Base-by-base conservation (phyloP, 805 yeast species). In the Candida manassasensis region DNA sequence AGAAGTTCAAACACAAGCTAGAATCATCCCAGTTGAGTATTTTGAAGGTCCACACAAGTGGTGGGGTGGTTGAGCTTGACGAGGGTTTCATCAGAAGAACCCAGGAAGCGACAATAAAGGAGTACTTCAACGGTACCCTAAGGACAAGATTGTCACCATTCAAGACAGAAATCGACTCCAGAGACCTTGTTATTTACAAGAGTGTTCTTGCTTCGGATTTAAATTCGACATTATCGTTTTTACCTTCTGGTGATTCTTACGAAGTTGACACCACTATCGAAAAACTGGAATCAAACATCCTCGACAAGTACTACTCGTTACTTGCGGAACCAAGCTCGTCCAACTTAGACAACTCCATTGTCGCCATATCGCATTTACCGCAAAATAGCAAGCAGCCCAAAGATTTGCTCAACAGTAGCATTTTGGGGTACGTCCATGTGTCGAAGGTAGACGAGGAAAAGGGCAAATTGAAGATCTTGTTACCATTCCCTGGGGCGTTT, bases 401-500 rank as follows among this genome's bases (percentile, higher is more conserved):
- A 22, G 75, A 71, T 15, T 71, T 69, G 3, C 63, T 82, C 14
- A 64, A 72, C 37, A 61, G 85, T 4, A 71, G 83, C 34, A 79
- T 86, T 0, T 53, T 85, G 44, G 97, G 98, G 0, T 90, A 78
- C 59, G 84, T 81, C 3, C 81, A 85, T 42, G 75, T 79, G 4
- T 60, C 71, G 7, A 81, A 77, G 42, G 84, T 79, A 15, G 95
- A 89, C 50, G 97, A 90, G 43, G 63, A 75, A 11, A 81, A 79
- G 49, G 71, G 74, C 11, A 81, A 75, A 46, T 52, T 85, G 37
- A 81, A 81, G 49, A 68, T 93, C 6, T 65, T 90, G 42, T 67
- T 88, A 42, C 97, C 99, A 0, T 82, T 86, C 4, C 96, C 96
- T 2, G 94, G 95, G 1, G 62, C 81, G 27, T 63, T 89, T 16